These are phyloP conservation scores for Artemisia argyi DNA, from an alignment of 129 eudicot genomes.

Conservation along the genomic window DNA sequence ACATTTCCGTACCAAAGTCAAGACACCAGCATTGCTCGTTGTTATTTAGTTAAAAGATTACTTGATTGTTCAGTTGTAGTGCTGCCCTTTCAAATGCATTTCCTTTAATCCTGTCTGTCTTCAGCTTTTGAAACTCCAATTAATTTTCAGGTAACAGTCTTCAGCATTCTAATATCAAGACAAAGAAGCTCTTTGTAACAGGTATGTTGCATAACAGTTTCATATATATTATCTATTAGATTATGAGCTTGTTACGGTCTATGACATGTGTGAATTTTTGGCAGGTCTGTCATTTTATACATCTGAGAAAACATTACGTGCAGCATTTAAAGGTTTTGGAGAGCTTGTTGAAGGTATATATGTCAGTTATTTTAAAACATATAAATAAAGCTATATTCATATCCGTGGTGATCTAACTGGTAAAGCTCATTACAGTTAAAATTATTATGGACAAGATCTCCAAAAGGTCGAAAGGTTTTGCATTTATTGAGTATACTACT, in stretches of 20 bases:
- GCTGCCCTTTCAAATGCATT: background rate
- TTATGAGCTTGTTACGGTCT: background rate
- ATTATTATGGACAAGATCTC: constrained; percentile 97
- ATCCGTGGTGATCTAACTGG: background rate
- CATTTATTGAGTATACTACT: constrained; percentile 87
- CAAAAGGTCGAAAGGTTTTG: constrained; percentile 93
- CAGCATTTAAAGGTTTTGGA: constrained; percentile 92
- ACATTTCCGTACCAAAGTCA: background rate
- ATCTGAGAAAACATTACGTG: constrained; percentile 92
- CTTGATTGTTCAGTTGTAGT: background rate
- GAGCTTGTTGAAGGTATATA: constrained; percentile 83
- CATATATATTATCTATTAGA: constrained; percentile 1
- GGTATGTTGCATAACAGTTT: constrained; percentile 46
- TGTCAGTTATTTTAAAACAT: constrained; percentile 3
- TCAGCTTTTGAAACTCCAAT: background rate
- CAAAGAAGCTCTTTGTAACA: constrained; percentile 94
- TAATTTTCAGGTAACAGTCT: constrained; percentile 39
- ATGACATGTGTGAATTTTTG: constrained; percentile 13
- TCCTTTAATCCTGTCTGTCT: background rate
- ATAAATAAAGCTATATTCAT: background rate
- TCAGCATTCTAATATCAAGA: constrained; percentile 41
- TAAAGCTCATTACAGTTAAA: constrained; percentile 50
- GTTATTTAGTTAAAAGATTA: background rate
- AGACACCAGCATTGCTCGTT: background rate
- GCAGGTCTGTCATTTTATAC: constrained; percentile 95